Conservation (phyloP, 2,329 filamentous ascomycete genomes). For the Hirsutella rhossiliensis region DNA sequence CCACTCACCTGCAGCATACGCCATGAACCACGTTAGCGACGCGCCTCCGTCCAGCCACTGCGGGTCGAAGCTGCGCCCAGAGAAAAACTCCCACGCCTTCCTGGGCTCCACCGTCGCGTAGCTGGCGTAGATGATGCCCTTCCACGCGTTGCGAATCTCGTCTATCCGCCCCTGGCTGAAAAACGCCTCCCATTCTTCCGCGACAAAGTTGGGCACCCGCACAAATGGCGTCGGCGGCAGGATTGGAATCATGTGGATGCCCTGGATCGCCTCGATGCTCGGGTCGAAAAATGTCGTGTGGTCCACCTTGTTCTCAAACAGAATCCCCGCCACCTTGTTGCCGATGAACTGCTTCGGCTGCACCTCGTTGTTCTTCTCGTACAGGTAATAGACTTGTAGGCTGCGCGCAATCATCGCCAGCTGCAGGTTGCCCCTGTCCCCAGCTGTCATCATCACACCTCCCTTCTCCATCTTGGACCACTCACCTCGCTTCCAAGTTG, state of each 20-base stretch:
- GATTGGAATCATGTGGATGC: constrained; percentile 76
- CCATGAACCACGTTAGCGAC: constrained; percentile 74
- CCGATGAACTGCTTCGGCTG: constrained; percentile 67
- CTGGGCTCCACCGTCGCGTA: constrained; percentile 63
- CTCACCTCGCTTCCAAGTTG: constrained; percentile 63
- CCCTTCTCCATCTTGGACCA: not conserved
- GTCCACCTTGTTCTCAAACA: constrained; percentile 94
- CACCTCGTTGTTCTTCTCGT: constrained; percentile 53
- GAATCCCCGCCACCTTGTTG: constrained; percentile 61
- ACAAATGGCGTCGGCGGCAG: constrained; percentile 56
- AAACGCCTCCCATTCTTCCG: constrained; percentile 70
- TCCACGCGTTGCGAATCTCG: constrained; percentile 65
- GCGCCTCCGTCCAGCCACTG: constrained; percentile 72
- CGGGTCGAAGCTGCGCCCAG: constrained; percentile 49
- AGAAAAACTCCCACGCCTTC: constrained; percentile 65
- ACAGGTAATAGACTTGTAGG: constrained; percentile 72
- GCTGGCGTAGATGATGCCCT: constrained; percentile 73
- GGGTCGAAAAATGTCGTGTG: constrained; percentile 82
- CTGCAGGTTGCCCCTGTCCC: constrained; percentile 60
- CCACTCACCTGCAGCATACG: constrained; percentile 57
- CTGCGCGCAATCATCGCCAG: constrained; percentile 65
- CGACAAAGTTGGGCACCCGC: constrained; percentile 57
- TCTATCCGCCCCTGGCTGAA: constrained; percentile 59
- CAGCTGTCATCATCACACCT: not conserved
- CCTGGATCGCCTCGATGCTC: constrained; percentile 59